These are phyloP conservation scores for Cytospora chrysosperma DNA, from an alignment of 2,329 filamentous ascomycete genomes.

Conservation along the genomic window DNA sequence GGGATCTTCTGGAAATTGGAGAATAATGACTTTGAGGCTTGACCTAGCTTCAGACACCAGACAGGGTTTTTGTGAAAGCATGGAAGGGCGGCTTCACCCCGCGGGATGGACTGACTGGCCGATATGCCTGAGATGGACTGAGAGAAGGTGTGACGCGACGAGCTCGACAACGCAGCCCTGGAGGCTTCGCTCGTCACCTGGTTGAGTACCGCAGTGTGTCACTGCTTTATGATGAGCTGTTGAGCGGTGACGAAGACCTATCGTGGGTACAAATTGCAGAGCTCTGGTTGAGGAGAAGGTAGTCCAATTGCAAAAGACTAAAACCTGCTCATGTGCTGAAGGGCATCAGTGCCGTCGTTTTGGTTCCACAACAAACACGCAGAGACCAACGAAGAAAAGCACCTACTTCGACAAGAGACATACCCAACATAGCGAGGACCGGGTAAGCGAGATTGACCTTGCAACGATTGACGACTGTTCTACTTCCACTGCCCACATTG, in stretches of 20 bases:
- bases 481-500: background rate
- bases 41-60: background rate
- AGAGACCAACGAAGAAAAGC: background rate
- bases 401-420: background rate
- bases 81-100: background rate
- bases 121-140: background rate
- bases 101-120: background rate
- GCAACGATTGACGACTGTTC: too few species aligned
- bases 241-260: background rate
- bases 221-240: too few species aligned
- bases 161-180: background rate
- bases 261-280: background rate
- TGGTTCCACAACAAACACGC: background rate
- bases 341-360: background rate
- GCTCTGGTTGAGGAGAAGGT: background rate
- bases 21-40: background rate
- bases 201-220: background rate
- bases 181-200: background rate
- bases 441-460: too few species aligned
- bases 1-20: background rate
- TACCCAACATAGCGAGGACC: background rate
- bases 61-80: background rate
- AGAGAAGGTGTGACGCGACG: background rate
- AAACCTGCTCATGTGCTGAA: too few species aligned
- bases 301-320: too few species aligned